Conservation (phyloP, 1,284 basidiomycete species). For the Pseudozyma thailandica region DNA sequence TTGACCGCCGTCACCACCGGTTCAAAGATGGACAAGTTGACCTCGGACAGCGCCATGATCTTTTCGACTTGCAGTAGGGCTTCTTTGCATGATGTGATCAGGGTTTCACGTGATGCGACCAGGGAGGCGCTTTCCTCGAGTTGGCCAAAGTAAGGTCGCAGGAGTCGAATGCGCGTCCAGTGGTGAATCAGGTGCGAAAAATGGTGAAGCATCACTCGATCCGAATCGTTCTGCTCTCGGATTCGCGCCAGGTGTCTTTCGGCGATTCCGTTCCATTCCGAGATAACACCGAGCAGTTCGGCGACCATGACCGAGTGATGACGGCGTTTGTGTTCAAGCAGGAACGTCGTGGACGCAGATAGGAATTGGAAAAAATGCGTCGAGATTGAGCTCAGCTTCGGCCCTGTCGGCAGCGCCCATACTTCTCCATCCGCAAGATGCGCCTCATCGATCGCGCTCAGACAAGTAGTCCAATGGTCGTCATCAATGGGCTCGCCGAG, state of each 20-base stretch:
- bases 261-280: conserved; percentile 29
- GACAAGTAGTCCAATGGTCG: conserved; percentile 13
- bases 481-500: conserved; percentile 27
- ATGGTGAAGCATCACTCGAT: conserved; percentile 28
- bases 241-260: conserved; percentile 21
- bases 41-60: conserved; percentile 28
- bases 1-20: conserved; percentile 26
- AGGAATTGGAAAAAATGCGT: conserved; percentile 42
- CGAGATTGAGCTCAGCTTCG: conserved; percentile 24
- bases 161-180: conserved; percentile 37
- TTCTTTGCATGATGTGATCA: conserved; percentile 33
- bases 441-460: conserved; percentile 36
- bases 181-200: conserved; percentile 37
- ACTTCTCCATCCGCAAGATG: conserved; percentile 40
- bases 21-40: conserved; percentile 45
- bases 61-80: conserved; percentile 27
- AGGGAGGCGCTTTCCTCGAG: conserved; percentile 17
- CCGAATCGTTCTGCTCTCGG: conserved; percentile 16
- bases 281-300: conserved; percentile 9
- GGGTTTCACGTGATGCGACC: conserved; percentile 6
- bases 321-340: conserved; percentile 13
- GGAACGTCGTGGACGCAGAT: conserved; percentile 17
- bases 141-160: conserved; percentile 22
- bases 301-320: not conserved
- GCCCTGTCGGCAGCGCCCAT: conserved; percentile 13